Percentiles rank a stretch among this genome's conserved stretches.
phyloP scores from a whole-genome alignment of 164 flowering plant species.

The Vitis rupestris region DNA sequence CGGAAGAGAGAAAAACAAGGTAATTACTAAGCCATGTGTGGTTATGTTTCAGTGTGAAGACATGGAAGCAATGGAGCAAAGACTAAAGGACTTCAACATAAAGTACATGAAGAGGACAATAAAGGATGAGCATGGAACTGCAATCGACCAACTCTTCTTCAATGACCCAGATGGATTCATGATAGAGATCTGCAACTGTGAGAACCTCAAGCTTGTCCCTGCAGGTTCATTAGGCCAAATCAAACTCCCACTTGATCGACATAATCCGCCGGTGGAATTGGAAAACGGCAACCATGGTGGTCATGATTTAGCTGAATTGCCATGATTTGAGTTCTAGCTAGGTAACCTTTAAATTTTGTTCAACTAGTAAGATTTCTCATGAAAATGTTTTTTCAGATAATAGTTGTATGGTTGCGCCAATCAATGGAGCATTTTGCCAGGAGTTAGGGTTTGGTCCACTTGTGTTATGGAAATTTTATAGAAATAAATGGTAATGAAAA shows the following conservation, averaged over 20 bases:
- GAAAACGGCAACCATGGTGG: background rate
- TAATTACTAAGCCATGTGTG: background rate
- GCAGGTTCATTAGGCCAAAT: conserved; percentile 36
- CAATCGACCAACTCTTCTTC: conserved; percentile 62
- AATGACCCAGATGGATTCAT: conserved; percentile 68
- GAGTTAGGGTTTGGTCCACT: too few relatives aligned
- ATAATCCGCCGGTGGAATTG: conserved; percentile 41
- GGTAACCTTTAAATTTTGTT: too few relatives aligned
- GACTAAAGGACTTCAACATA: conserved; percentile 34
- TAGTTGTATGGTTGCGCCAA: too few relatives aligned
- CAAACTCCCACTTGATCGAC: conserved; percentile 46
- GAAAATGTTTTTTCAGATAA: too few relatives aligned
- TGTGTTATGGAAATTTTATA: too few relatives aligned
- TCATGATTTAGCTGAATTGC: background rate
- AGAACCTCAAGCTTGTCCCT: conserved; percentile 61
- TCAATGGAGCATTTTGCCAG: too few relatives aligned
- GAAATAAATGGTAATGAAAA: too few relatives aligned
- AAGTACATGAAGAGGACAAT: conserved; percentile 51
- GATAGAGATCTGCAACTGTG: conserved; percentile 82
- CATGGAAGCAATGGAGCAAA: conserved; percentile 47
- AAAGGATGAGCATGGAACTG: conserved; percentile 32
- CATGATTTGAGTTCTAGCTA: too few relatives aligned
- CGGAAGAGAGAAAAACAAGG: too few relatives aligned
- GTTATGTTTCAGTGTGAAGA: conserved; percentile 43
- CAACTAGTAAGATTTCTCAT: too few relatives aligned